Evolutionary conservation across 306 rosid genomes (phyloP).

Genomic region (Dalbergia cochinchinensis): DNA sequence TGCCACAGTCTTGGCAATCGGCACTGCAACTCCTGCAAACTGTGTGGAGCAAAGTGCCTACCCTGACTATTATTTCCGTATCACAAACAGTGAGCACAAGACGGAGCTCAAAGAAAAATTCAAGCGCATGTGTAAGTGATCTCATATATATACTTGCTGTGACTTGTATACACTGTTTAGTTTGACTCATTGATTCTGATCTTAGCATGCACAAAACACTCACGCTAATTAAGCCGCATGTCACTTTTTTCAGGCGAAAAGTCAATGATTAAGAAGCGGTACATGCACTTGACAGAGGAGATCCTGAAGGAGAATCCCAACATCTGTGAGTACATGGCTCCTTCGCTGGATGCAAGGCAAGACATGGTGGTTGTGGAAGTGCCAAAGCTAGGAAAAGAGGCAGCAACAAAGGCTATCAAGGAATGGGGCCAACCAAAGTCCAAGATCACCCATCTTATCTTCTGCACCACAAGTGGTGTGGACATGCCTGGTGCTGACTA

Average conservation of each 20-base stretch:
- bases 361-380: constrained; percentile 55
- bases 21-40: constrained; percentile 66
- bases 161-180: no score
- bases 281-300: constrained; percentile 50
- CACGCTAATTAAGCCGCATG: not conserved
- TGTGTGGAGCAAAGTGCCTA: constrained; percentile 62
- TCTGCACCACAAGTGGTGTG: constrained; percentile 50
- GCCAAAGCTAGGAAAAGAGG: constrained; percentile 50
- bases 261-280: constrained; percentile 52
- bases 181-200: not conserved
- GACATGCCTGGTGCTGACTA: constrained; percentile 55
- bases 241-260: constrained; percentile 46
- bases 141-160: not conserved
- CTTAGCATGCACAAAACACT: not conserved
- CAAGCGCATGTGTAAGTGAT: constrained; percentile 52
- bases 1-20: constrained; percentile 70
- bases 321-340: constrained; percentile 51
- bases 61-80: constrained; percentile 67
- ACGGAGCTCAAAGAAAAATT: constrained; percentile 45
- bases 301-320: constrained; percentile 40
- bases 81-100: constrained; percentile 64
- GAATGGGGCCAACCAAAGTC: constrained; percentile 46
- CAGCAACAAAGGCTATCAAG: constrained; percentile 49
- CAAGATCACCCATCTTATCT: constrained; percentile 45
- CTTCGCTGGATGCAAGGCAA: constrained; percentile 51